These are phyloP conservation scores for Kodamaea kaohsiungensis DNA, from an alignment of 805 yeast genomes.

Conservation along the genomic window DNA sequence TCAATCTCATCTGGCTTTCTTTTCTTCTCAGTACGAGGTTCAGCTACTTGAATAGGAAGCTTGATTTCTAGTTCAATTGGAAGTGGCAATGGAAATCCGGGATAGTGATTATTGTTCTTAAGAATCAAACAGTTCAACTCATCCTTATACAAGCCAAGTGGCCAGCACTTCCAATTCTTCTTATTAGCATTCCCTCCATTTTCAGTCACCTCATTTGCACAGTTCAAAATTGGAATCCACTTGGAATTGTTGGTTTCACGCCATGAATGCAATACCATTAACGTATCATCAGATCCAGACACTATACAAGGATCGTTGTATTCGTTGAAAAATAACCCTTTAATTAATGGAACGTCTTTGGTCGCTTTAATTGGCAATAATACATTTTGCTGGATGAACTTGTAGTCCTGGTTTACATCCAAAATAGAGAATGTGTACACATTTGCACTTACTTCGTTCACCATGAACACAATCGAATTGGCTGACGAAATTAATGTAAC, in stretches of 20 bases:
- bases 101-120: constrained; percentile 63
- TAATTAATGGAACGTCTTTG: constrained; percentile 40
- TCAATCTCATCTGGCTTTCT: constrained; percentile 16
- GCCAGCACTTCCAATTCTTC: constrained; percentile 77
- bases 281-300: constrained; percentile 69
- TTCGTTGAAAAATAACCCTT: constrained; percentile 80
- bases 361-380: constrained; percentile 33
- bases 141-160: constrained; percentile 73
- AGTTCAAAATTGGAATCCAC: constrained; percentile 85
- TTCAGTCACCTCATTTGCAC: constrained; percentile 44
- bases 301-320: constrained; percentile 89
- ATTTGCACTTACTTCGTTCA: constrained; percentile 42
- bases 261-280: constrained; percentile 77
- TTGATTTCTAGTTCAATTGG: constrained; percentile 75
- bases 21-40: constrained; percentile 16
- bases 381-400: constrained; percentile 40
- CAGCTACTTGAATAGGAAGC: constrained; percentile 53
- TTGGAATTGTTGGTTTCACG: constrained; percentile 70
- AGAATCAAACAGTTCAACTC: constrained; percentile 72
- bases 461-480: constrained; percentile 51
- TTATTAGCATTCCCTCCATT: constrained; percentile 47
- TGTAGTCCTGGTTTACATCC: constrained; percentile 44
- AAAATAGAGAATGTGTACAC: constrained; percentile 49
- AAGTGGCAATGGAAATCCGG: constrained; percentile 81
- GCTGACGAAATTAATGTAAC: constrained; percentile 68